Base-by-base conservation (phyloP, 2,329 filamentous ascomycete species). In the Paecilomyces sp. region DNA sequence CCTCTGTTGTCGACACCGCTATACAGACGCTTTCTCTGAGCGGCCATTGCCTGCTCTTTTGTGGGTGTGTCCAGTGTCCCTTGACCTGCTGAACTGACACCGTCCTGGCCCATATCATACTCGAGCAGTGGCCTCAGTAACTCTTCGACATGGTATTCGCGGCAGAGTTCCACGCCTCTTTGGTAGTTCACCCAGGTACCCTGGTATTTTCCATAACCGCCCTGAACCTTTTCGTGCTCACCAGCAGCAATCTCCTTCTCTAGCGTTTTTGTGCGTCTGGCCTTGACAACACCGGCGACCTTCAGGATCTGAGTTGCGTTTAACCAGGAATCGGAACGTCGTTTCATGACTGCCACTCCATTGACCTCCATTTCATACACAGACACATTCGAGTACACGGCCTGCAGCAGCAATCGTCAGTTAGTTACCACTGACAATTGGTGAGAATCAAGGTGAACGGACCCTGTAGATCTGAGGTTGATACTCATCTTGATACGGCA, bases 281-380 rank as follows among this genome's bases (percentile, higher is more conserved):
- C 94, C 78, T 99, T 99, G 72, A 97, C 93, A 62, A 99, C 92
- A 56, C 92, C 92, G 36, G 94, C 94, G 36, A 97, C 92, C 72
- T 99, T 99, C 65, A 99, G 85, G 65, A 99, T 97, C 75, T 99
- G 94, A 0, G 94, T 99, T 57, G 94, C 94, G 77, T 99, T 99
- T 65, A 99, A 83, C 91, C 93, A 97, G 65, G 91, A 93, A 75
- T 99, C 94, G 66, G 90, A 89, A 64, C 94, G 88, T 60, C 94
- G 88, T 73, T 94, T 91, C 94, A 99, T 99, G 56, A 97, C 92
- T 25, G 92, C 91, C 65, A 99, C 82, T 54, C 85, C 86, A 73
- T 96, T 95, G 62, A 97, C 90, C 74, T 97, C 92, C 92, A 97
- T 97, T 77, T 99, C 94, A 79, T 97, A 99, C 15, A 99, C 94